Conservation (phyloP, 225 moss, liverwort and hornwort genomes). For the Straminergon stramineum region DNA sequence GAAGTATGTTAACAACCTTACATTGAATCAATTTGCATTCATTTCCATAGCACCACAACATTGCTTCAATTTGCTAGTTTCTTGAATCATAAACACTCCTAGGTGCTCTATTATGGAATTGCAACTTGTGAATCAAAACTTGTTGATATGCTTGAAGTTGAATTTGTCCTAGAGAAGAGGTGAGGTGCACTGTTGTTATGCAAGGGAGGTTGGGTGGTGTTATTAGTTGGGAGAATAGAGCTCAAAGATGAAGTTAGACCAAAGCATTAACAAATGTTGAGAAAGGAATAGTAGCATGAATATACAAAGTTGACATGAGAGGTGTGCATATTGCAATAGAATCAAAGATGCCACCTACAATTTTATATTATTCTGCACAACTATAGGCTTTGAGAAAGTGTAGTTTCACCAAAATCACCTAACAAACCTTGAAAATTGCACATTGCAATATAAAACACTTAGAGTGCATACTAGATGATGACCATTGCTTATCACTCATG, state of each 20-base stretch:
- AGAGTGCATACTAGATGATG: background rate
- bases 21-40: background rate
- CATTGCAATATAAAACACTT: too few relatives aligned
- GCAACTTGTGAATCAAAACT: background rate
- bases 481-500: accelerated
- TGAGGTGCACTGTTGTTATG: background rate
- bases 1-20: background rate
- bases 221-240: background rate
- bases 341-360: background rate
- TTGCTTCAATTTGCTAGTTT: background rate
- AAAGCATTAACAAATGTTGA: background rate
- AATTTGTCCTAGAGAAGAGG: background rate
- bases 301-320: background rate
- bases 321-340: accelerated
- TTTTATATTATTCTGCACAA: background rate
- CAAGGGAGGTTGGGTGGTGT: background rate
- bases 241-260: background rate
- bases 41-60: background rate
- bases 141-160: background rate
- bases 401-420: background rate
- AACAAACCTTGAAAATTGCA: accelerated
- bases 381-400: accelerated
- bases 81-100: background rate
- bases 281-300: too few relatives aligned
- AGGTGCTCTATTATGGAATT: background rate